Evolutionary conservation across 495 filamentous ascomycete genomes (phyloP).

Genomic region (Penicillium pulvis): DNA sequence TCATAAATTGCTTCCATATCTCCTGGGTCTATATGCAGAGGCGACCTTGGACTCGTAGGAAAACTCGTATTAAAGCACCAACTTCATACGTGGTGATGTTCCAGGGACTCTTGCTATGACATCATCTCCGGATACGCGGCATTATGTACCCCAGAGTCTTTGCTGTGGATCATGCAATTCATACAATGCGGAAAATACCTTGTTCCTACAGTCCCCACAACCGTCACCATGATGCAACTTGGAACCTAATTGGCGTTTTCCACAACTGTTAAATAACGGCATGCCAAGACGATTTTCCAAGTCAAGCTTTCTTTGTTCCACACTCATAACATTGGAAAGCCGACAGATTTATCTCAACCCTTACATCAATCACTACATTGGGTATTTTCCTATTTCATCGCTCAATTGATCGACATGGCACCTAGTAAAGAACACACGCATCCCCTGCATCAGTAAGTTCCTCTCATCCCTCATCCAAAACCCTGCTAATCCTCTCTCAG

Average conservation of each 20-base stretch:
- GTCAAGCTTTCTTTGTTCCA: background rate
- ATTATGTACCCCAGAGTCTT: background rate
- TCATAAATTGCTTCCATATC: too few relatives aligned
- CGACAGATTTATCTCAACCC: too few relatives aligned
- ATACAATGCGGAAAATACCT: too few relatives aligned
- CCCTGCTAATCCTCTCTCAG: constrained; percentile 6
- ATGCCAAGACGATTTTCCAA: background rate
- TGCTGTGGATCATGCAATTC: too few relatives aligned
- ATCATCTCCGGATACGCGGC: background rate
- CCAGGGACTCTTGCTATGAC: background rate
- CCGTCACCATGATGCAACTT: constrained; percentile 17
- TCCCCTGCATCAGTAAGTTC: constrained; percentile 8
- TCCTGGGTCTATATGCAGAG: too few relatives aligned
- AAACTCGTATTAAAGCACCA: too few relatives aligned
- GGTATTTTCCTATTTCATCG: too few relatives aligned
- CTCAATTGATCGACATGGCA: background rate
- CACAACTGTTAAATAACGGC: background rate
- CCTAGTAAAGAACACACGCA: background rate
- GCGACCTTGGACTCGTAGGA: too few relatives aligned
- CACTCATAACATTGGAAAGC: background rate
- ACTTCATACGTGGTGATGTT: too few relatives aligned
- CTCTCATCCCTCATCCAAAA: background rate
- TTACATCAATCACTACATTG: too few relatives aligned
- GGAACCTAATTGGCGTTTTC: background rate
- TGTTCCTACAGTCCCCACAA: background rate